These are phyloP conservation scores for Citrus australasica DNA, from an alignment of 345 rosid species.

Conservation along the genomic window DNA sequence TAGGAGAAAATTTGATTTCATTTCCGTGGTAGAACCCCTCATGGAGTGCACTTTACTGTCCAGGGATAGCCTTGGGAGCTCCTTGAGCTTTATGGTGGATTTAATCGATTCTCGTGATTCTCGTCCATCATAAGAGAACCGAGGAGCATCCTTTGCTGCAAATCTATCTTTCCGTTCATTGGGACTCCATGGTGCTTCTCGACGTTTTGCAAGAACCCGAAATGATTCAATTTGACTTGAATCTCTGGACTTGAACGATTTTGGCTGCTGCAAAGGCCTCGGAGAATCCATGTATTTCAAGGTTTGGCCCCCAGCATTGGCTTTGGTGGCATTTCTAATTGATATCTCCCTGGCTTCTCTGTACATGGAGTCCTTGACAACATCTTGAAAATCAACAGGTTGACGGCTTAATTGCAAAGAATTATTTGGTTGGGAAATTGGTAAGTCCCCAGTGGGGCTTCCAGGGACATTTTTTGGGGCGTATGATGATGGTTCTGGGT, in stretches of 20 bases:
- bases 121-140: slow-evolving; percentile 86
- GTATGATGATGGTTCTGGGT: slow-evolving; percentile 36
- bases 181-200: slow-evolving; percentile 27
- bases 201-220: slow-evolving; percentile 34
- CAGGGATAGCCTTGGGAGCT: slow-evolving; percentile 80
- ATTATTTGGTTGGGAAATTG: slow-evolving; percentile 33
- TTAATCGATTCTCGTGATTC: slow-evolving; percentile 49
- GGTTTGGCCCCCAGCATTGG: slow-evolving; percentile 29
- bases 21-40: slow-evolving; percentile 34
- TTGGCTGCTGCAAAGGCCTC: slow-evolving; percentile 52
- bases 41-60: slow-evolving; percentile 68
- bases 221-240: slow-evolving; percentile 43
- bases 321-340: slow-evolving; percentile 33
- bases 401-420: slow-evolving; percentile 28
- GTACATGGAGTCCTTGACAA: slow-evolving; percentile 57
- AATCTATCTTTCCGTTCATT: slow-evolving; percentile 35
- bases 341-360: slow-evolving; percentile 54
- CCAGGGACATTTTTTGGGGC: slow-evolving; percentile 28
- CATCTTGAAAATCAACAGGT: slow-evolving; percentile 45
- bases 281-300: slow-evolving; percentile 67
- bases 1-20: slow-evolving; percentile 33
- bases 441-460: slow-evolving; percentile 17
- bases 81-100: slow-evolving; percentile 61
- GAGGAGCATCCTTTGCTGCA: slow-evolving; percentile 53
- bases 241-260: slow-evolving; percentile 39